Conservation (phyloP, 1,139 yeast species). For the Debaryomyces nepalensis region DNA sequence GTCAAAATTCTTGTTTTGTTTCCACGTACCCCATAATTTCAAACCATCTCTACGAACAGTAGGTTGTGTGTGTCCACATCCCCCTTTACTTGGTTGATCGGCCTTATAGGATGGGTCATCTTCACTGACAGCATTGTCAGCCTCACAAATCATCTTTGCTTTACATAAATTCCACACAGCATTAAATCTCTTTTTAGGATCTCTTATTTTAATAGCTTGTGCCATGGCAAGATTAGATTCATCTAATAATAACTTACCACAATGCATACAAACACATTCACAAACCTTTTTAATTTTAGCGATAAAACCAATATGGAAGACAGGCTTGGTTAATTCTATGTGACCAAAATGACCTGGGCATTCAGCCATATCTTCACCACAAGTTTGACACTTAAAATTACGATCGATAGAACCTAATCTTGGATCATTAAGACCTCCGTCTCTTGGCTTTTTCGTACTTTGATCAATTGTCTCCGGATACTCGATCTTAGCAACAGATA, state of each 20-base stretch:
- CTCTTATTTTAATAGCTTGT: constrained; percentile 85
- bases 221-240: constrained; percentile 87
- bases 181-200: constrained; percentile 93
- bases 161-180: constrained; percentile 96
- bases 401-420: constrained; percentile 97
- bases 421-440: constrained; percentile 97
- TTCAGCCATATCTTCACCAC: constrained; percentile 99
- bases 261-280: constrained; percentile 97
- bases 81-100: constrained; percentile 74
- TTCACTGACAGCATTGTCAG: constrained; percentile 67
- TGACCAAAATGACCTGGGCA: constrained; percentile 99
- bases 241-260: constrained; percentile 91
- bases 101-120: constrained; percentile 49
- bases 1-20: constrained; percentile 75
- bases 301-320: constrained; percentile 94
- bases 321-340: constrained; percentile 97
- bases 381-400: constrained; percentile 96
- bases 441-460: constrained; percentile 90
- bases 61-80: constrained; percentile 98
- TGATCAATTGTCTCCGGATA: constrained; percentile 99
- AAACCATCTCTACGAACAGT: constrained; percentile 94
- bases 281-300: constrained; percentile 93
- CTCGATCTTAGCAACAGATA: constrained; percentile 95
- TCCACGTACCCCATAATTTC: constrained; percentile 97
- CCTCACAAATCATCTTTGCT: constrained; percentile 93